phyloP scores from a whole-genome alignment of 2,329 filamentous ascomycete genomes.

The Aaosphaeria arxii region DNA sequence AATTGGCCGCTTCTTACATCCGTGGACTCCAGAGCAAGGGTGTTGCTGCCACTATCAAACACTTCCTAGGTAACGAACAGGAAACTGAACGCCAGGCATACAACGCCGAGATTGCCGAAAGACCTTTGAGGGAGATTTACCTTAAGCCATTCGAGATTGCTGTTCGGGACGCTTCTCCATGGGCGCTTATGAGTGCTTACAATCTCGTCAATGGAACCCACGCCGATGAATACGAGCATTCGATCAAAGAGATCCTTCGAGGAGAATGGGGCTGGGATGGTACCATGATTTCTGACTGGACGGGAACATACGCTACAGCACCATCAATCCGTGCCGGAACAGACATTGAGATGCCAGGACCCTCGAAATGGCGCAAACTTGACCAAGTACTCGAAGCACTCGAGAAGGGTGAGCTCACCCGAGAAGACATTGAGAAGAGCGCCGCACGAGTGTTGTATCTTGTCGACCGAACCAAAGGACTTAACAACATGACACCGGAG shows the following conservation, averaged over 20 bases:
- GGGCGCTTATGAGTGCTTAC: constrained; percentile 68
- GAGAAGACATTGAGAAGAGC: constrained; percentile 45
- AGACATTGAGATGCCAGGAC: constrained; percentile 42
- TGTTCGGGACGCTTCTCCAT: constrained; percentile 63
- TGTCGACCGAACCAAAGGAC: constrained; percentile 60
- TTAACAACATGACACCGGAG: constrained; percentile 55
- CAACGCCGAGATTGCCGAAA: constrained; percentile 62
- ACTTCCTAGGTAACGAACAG: constrained; percentile 72
- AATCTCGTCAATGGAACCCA: constrained; percentile 63
- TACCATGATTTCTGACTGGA: constrained; percentile 43
- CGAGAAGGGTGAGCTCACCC: constrained; percentile 40
- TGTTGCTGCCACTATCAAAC: constrained; percentile 76
- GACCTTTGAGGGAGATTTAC: constrained; percentile 67
- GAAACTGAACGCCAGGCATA: constrained; percentile 66
- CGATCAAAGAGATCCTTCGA: constrained; percentile 42
- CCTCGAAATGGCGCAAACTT: constrained; percentile 38
- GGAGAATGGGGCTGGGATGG: constrained; percentile 44
- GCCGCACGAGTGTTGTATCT: constrained; percentile 60
- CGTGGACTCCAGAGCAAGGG: constrained; percentile 70
- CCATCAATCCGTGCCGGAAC: constrained; percentile 38
- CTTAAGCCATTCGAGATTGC: constrained; percentile 74
- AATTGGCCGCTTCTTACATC: constrained; percentile 69
- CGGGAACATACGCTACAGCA: constrained; percentile 38
- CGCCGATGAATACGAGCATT: constrained; percentile 36
- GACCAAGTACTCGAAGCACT: constrained; percentile 33